Percentiles rank a stretch among this genome's conserved stretches.
phyloP scores from a whole-genome alignment of 2,329 filamentous ascomycete species.

The Pseudogymnoascus sp. region DNA sequence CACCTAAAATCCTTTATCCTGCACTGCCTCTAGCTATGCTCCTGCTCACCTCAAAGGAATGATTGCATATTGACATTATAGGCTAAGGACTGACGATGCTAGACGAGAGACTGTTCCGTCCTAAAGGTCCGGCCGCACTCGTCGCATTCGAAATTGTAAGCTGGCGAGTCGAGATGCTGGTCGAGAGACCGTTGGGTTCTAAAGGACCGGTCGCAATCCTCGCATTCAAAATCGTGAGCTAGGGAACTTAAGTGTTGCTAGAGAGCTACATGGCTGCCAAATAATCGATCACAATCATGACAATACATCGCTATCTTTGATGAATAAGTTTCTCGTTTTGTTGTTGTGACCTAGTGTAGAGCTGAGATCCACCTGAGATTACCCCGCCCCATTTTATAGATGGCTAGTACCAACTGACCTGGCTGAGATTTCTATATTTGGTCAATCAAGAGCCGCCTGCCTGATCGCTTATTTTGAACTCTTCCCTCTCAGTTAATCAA shows the following conservation, averaged over 20 bases:
- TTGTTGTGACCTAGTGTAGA: neutral
- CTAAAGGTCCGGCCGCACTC: conserved; percentile 2
- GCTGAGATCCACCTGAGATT: neutral
- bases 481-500: too few species aligned
- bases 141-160: conserved; percentile 11
- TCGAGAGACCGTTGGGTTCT: conserved; percentile 5
- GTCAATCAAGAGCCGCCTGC: neutral
- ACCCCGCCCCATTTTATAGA: neutral
- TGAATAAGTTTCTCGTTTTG: neutral
- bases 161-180: conserved; percentile 14
- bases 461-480: too few species aligned
- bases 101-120: neutral
- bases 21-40: neutral
- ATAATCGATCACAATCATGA: conserved; percentile 1
- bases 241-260: neutral
- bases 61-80: neutral
- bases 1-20: neutral
- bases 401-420: neutral
- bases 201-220: neutral
- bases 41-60: neutral
- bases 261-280: neutral
- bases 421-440: neutral
- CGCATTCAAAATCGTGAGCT: neutral
- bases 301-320: conserved; percentile 4
- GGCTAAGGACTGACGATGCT: conserved; percentile 5